phyloP scores from a whole-genome alignment of 768 basidiomycete species.

The Amanita jacksonii region DNA sequence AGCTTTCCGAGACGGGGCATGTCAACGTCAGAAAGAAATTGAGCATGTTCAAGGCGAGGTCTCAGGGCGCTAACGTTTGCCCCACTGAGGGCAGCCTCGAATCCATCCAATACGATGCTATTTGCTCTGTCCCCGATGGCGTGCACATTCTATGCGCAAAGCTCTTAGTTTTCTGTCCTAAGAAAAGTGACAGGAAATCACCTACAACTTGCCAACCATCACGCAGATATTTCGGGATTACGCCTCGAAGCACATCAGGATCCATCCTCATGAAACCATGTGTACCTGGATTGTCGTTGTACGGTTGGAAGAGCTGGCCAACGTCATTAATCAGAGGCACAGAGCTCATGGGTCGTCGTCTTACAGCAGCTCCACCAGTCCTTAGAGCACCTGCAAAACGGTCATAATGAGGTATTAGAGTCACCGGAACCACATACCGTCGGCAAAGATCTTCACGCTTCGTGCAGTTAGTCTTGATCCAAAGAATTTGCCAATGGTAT shows the following conservation, averaged over 20 bases:
- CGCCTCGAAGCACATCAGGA: conserved; percentile 46
- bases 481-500: conserved; percentile 44
- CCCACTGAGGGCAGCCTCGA: conserved; percentile 57
- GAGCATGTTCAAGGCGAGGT: conserved; percentile 85
- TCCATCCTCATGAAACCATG: conserved; percentile 71
- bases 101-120: conserved; percentile 71
- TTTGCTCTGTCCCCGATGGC: conserved; percentile 88
- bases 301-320: conserved; percentile 66
- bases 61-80: conserved; percentile 55
- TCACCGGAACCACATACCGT: conserved; percentile 30
- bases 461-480: conserved; percentile 55
- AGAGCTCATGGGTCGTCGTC: conserved; percentile 9
- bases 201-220: conserved; percentile 90
- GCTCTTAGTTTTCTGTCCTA: conserved; percentile 1
- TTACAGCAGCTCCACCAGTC: conserved; percentile 82
- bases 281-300: conserved; percentile 67
- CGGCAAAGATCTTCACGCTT: conserved; percentile 73
- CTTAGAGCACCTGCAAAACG: conserved; percentile 61
- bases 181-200: conserved; percentile 6
- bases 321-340: background rate
- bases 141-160: conserved; percentile 60
- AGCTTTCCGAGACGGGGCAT: conserved; percentile 68
- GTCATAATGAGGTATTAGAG: conserved; percentile 3
- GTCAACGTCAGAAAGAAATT: conserved; percentile 72
- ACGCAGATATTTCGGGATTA: conserved; percentile 60